Conservation (phyloP, 129 eudicot species). For the Dittrichia graveolens region DNA sequence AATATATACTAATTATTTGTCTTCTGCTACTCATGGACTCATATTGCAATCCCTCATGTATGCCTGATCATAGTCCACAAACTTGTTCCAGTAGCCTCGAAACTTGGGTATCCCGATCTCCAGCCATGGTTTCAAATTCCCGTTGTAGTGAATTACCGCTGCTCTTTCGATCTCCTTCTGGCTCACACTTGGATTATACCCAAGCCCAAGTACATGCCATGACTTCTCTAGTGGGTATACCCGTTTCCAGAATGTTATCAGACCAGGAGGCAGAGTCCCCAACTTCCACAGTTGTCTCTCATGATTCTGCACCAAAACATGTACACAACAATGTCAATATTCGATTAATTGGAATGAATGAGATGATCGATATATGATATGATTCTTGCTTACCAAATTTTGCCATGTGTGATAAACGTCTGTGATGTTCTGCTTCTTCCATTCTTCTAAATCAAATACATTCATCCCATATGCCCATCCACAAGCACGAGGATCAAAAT, state of each 20-base stretch:
- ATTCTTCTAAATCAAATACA: constrained; percentile 65
- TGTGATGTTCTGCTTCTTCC: constrained; percentile 84
- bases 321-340: background rate
- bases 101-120: constrained; percentile 79
- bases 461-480: constrained; percentile 99
- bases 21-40: constrained; percentile 40
- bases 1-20: constrained; percentile 8
- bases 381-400: constrained; percentile 50
- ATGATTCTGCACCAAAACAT: constrained; percentile 50
- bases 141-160: constrained; percentile 77
- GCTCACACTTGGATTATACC: constrained; percentile 72
- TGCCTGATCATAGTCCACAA: constrained; percentile 63
- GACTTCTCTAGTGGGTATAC: constrained; percentile 61
- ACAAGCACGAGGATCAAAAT: constrained; percentile 81
- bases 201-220: constrained; percentile 93
- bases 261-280: constrained; percentile 86
- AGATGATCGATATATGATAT: no score
- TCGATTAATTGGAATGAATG: background rate
- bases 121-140: constrained; percentile 88
- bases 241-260: constrained; percentile 72
- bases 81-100: constrained; percentile 64
- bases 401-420: constrained; percentile 90
- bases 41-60: constrained; percentile 81
- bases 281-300: constrained; percentile 81
- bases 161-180: constrained; percentile 74